These are phyloP conservation scores for Paracoccidioides lutzii DNA, from an alignment of 2,329 filamentous ascomycete genomes.

Conservation along the genomic window DNA sequence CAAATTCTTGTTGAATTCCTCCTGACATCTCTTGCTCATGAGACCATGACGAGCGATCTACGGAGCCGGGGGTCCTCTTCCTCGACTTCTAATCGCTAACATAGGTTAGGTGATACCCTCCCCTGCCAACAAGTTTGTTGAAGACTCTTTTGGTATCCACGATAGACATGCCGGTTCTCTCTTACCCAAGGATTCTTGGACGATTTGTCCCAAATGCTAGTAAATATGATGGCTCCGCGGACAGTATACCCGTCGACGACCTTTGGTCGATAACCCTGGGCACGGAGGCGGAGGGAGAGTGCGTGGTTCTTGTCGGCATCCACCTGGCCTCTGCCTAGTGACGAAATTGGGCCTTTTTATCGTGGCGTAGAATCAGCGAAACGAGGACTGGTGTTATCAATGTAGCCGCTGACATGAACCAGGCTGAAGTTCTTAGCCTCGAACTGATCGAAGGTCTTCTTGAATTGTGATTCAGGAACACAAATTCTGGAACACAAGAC, in stretches of 20 bases:
- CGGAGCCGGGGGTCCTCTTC: neutral
- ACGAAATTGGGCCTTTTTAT: neutral
- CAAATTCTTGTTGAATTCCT: conserved; percentile 5
- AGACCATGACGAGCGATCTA: conserved; percentile 7
- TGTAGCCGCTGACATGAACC: neutral
- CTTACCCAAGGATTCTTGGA: neutral
- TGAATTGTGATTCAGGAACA: neutral
- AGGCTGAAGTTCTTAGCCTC: neutral
- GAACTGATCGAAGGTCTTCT: conserved; percentile 1
- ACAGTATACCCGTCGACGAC: conserved; percentile 9
- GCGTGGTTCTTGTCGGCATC: neutral
- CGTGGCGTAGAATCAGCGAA: neutral
- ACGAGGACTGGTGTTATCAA: neutral
- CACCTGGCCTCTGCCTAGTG: neutral
- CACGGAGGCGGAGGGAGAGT: neutral
- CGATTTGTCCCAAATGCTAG: conserved; percentile 8
- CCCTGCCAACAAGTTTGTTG: conserved; percentile 1
- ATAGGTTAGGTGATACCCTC: conserved; percentile 7
- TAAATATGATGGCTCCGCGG: conserved; percentile 1
- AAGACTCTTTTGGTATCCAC: neutral
- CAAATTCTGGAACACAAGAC: no score
- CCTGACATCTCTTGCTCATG: neutral
- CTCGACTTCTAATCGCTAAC: conserved; percentile 8
- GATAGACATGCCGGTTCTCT: neutral
- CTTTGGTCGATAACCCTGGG: conserved; percentile 6